Conservation (phyloP, 2,329 filamentous ascomycete species). For the Biscogniauxia marginata region DNA sequence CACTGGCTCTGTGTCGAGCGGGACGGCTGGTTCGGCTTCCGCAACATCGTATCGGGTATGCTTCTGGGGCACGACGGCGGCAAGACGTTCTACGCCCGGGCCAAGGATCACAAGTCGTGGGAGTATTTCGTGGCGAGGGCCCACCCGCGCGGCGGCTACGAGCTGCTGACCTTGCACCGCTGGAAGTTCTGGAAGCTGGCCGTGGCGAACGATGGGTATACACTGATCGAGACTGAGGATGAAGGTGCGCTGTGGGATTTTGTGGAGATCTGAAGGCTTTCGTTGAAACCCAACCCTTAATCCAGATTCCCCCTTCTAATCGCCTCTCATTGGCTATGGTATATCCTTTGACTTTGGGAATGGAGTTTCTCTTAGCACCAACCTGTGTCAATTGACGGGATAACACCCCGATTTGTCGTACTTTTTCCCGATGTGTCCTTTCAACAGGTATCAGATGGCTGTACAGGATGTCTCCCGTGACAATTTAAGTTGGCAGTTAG, state of each 20-base stretch:
- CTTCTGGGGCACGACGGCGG: conserved; percentile 35
- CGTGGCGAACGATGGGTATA: not conserved
- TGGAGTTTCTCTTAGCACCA: no score
- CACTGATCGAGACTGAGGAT: not conserved
- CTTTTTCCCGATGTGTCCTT: no score
- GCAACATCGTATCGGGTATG: conserved; percentile 32
- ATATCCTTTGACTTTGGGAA: no score
- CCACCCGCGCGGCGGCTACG: conserved; percentile 33
- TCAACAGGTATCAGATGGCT: no score
- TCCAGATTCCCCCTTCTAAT: no score
- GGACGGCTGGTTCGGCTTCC: conserved; percentile 39
- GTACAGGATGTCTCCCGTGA: no score
- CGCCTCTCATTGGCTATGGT: no score
- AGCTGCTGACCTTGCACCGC: conserved; percentile 30
- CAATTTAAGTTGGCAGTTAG: no score
- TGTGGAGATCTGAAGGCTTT: no score
- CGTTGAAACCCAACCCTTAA: no score
- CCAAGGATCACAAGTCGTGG: conserved; percentile 22
- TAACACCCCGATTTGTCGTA: no score
- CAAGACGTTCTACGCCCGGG: conserved; percentile 24
- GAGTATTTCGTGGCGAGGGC: conserved; percentile 33
- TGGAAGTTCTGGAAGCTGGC: conserved; percentile 31
- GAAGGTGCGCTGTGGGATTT: not conserved
- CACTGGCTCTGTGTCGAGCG: conserved; percentile 40
- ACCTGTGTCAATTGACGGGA: no score